A percentile compares a stretch with the other conserved stretches of the same genome.
Conservation (phyloP, 106 monocot species). For the Acanthochlamys bracteata region DNA sequence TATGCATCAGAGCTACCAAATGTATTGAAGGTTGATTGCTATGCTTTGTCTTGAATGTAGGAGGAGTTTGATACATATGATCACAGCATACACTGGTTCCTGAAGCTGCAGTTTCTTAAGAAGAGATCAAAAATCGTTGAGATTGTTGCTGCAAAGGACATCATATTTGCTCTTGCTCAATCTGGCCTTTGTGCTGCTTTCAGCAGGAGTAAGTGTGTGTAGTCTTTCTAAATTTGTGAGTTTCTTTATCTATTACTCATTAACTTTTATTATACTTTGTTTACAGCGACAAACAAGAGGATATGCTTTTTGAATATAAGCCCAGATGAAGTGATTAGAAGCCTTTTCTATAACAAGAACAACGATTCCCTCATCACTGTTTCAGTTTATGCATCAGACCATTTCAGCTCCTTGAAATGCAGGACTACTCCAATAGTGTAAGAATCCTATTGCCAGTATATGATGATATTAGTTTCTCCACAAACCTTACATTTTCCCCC, state of each 20-base stretch:
- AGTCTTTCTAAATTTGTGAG: constrained; percentile 5
- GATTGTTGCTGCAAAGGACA: constrained; percentile 87
- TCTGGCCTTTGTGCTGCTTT: constrained; percentile 84
- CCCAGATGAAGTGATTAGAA: constrained; percentile 89
- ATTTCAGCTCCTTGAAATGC: constrained; percentile 88
- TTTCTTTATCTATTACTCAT: constrained; percentile 6
- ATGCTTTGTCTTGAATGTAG: constrained; percentile 25
- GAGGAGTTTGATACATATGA: constrained; percentile 92
- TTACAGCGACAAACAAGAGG: constrained; percentile 71
- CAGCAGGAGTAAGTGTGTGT: constrained; percentile 43
- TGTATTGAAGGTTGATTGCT: not conserved
- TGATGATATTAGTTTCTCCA: too few species aligned
- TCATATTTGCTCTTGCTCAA: constrained; percentile 80
- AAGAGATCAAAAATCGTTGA: constrained; percentile 83
- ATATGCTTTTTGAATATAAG: constrained; percentile 84
- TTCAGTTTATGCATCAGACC: constrained; percentile 84
- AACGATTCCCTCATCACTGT: constrained; percentile 90
- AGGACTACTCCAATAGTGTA: constrained; percentile 90
- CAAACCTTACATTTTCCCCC: too few species aligned
- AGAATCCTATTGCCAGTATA: constrained; percentile 14
- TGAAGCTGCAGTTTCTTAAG: constrained; percentile 67
- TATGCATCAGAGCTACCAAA: not conserved
- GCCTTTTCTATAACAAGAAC: constrained; percentile 89
- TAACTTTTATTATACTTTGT: constrained; percentile 10
- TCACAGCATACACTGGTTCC: constrained; percentile 63